Evolutionary conservation across 208 protist species (phyloP), one percentile per base, ranked within the genome.

Genomic region (Leishmania martiniquensis): DNA sequence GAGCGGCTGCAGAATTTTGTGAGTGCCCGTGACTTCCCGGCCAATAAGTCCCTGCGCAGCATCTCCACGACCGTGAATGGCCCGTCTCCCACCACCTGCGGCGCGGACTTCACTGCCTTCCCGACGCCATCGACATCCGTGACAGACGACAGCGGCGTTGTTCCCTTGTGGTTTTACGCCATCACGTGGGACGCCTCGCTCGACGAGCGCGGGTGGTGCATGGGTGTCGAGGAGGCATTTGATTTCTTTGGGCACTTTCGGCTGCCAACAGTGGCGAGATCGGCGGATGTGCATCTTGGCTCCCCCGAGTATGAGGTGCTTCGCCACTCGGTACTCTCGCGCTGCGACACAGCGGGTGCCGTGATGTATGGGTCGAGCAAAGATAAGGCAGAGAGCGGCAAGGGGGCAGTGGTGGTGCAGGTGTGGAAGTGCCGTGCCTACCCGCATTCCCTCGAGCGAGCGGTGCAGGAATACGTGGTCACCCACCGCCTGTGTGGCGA

Each of bases 371-470:
- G 93, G 44, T 78, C 75, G 0, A 72, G 22, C 59, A 51, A 42
- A 9, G 60, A 57, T 32, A 69, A 52, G 15, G 51, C 54, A 44
- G 44, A 29, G 20, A 70, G 69, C 55, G 75, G 17, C 4, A 70
- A 59, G 34, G 32, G 7, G 7, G 55, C 72, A 67, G 39, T 55
- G 72, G 91, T 95, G 51, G 88, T 94, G 63, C 86, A 90, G 52
- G 57, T 97, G 85, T 95, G 91, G 90, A 92, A 93, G 86, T 87
- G 89, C 67, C 87, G 81, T 39, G 85, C 78, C 72, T 86, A 90
- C 49, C 73, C 87, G 29, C 85, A 91, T 75, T 76, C 74, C 9
- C 74, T 96, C 60, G 90, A 97, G 89, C 87, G 91, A 6, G 80
- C 79, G 1, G 87, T 89, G 55, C 91, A 94, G 78, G 91, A 97